Base-by-base conservation (phyloP, 345 rosid genomes). In the Syzygium aqueum region DNA sequence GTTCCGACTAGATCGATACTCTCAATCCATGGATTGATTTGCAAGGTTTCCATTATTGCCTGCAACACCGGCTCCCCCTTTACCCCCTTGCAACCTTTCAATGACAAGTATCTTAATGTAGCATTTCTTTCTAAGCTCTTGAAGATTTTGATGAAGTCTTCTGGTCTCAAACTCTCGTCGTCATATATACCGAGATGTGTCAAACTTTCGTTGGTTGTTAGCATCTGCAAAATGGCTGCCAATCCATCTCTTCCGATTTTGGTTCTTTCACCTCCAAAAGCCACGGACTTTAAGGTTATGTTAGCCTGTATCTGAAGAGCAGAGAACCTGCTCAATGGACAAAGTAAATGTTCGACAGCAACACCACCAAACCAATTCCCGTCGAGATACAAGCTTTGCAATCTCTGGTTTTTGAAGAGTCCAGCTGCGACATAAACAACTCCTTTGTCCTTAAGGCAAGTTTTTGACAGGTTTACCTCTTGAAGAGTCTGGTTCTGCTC, bases 241-340 rank as follows among this genome's bases (percentile, higher is more conserved):
- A 97, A 89, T 52, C 99, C 99, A 84, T 92, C 94, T 86, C 97
- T 91, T 88, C 97, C 98, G 11, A 97, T 93, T 90, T 90, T 94
- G 19, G 95, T 92, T 86, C 89, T 95, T 77, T 92, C 78, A 33
- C 99, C 98, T 84, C 98, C 98, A 43, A 97, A 92, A 9, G 95
- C 89, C 23, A 97, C 54, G 9, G 97, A 89, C 91, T 91, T 93
- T 37, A 97, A 89, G 5, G 98, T 95, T 86, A 91, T 92, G 90
- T 97, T 97, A 25, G 99, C 99, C 92, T 97, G 99, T 85, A 83
- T 77, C 88, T 96, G 98, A 91, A 97, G 89, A 84, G 98, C 87
- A n/a, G 98, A 95, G 93, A 97, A 97, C 90, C 97, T 94, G 89
- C 97, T 96, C 92, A 97, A 87, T 61, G 99, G 99, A 89, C 98